Evolutionary conservation across 2,329 filamentous ascomycete species (phyloP).

Genomic region (Teratosphaeria nubilosa): DNA sequence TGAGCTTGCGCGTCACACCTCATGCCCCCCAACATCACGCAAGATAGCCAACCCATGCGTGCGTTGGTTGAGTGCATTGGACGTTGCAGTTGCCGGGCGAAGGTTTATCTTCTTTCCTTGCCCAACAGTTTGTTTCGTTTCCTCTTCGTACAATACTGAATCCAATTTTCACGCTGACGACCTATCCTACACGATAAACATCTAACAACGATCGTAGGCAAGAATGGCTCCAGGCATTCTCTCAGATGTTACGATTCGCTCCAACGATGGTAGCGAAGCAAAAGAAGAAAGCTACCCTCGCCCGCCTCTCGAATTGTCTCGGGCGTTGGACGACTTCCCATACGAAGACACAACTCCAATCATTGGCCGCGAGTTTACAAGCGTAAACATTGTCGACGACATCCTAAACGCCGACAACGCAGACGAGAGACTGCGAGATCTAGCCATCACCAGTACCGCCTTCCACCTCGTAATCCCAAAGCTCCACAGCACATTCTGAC

Average conservation of each 20-base stretch:
- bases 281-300: background rate
- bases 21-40: background rate
- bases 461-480: background rate
- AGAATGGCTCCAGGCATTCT: slow-evolving; percentile 1
- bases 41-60: slow-evolving; percentile 22
- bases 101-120: background rate
- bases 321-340: slow-evolving; percentile 28
- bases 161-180: background rate
- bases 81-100: background rate
- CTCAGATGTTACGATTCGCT: background rate
- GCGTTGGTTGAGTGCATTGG: slow-evolving; percentile 9
- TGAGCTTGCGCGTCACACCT: background rate
- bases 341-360: slow-evolving; percentile 42
- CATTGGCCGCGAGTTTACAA: slow-evolving; percentile 40
- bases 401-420: slow-evolving; percentile 28
- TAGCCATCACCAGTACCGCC: slow-evolving; percentile 47
- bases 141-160: background rate
- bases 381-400: slow-evolving; percentile 24
- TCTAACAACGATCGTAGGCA: background rate
- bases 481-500: background rate
- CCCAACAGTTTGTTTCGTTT: background rate
- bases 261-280: background rate
- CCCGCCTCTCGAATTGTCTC: slow-evolving; percentile 4
- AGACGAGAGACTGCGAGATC: slow-evolving; percentile 28
- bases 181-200: background rate